phyloP scores from a whole-genome alignment of 2,329 filamentous ascomycete genomes.

The Neopestalotiopsis rosae region DNA sequence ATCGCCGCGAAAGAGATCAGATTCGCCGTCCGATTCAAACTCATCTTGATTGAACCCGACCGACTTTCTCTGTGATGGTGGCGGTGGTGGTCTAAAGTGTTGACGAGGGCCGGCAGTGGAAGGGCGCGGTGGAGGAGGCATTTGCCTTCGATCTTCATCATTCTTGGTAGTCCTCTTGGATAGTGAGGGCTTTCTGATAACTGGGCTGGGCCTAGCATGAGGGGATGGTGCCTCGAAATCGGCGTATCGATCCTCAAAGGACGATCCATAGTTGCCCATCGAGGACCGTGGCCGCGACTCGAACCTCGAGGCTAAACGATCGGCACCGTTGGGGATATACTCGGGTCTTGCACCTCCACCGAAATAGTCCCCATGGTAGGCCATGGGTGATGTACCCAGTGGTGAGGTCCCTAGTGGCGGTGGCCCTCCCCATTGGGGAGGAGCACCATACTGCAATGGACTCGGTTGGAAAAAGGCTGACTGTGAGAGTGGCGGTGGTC shows the following conservation, averaged over 20 bases:
- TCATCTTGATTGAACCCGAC: constrained; percentile 31
- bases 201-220: constrained; percentile 39
- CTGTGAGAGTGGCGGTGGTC: constrained; percentile 41
- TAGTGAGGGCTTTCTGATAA: constrained; percentile 49
- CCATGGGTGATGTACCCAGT: constrained; percentile 11
- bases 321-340: neutral
- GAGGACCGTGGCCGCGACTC: constrained; percentile 41
- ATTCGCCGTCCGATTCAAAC: constrained; percentile 27
- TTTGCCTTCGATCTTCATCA: constrained; percentile 50
- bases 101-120: constrained; percentile 38
- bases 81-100: constrained; percentile 36
- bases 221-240: constrained; percentile 42
- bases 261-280: constrained; percentile 44
- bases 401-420: constrained; percentile 8
- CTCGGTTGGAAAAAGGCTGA: constrained; percentile 36
- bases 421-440: constrained; percentile 27
- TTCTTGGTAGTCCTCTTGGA: constrained; percentile 41
- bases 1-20: constrained; percentile 24
- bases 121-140: constrained; percentile 55
- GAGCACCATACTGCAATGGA: constrained; percentile 33
- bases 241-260: constrained; percentile 40
- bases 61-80: constrained; percentile 34
- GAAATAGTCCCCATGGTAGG: constrained; percentile 19
- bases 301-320: constrained; percentile 33
- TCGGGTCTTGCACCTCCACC: neutral